Base-by-base conservation (phyloP, 345 rosid genomes). In the Melastoma malabathricum region DNA sequence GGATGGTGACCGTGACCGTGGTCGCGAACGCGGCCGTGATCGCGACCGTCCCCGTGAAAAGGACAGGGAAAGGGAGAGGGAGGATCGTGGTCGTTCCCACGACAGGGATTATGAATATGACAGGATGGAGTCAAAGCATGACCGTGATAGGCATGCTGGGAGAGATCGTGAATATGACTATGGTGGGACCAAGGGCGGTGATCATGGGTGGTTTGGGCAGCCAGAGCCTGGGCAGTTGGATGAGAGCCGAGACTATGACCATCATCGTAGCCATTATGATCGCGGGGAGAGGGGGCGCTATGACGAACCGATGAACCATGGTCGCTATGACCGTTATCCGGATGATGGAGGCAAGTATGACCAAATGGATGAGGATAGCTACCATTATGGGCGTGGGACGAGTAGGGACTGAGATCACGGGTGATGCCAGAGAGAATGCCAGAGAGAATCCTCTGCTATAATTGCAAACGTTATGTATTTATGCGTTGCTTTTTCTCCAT, bases 21-120 rank as follows among this genome's bases (percentile, higher is more conserved):
- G 74, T 53, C 72, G 61, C 15, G 76, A 47, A 3, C 83, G 75
- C 4, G 25, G 25, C 25, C 25, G 25, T 22, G 25, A 22, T n/a
- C 82, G 68, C 15, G 77, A 77, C 20, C 74, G 62, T 50, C 78
- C 94, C 10, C 82, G 68, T 9, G 94, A 84, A 47, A 75, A 69
- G 68, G 90, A 78, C 5, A 62, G 76, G 61, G 79, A 76, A 52
- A 23, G 56, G 13, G 58, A 75, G n/a, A 68, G 71, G 58, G 94
- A 74, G 51, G 83, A 75, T 55, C 70, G 9, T 48, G 77, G 75
- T 23, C 77, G 64, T 55, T 80, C 94, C 10, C 82, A 64, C 10
- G 94, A 84, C 52, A 75, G 67, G 70, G 90, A 84, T 18, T 29
- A 70, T 5, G 86, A 78, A 47, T 80, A 73, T 62, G 89, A 80